These are phyloP conservation scores for Geotrichum citri-aurantii DNA, from an alignment of 1,139 yeast genomes.

Conservation along the genomic window DNA sequence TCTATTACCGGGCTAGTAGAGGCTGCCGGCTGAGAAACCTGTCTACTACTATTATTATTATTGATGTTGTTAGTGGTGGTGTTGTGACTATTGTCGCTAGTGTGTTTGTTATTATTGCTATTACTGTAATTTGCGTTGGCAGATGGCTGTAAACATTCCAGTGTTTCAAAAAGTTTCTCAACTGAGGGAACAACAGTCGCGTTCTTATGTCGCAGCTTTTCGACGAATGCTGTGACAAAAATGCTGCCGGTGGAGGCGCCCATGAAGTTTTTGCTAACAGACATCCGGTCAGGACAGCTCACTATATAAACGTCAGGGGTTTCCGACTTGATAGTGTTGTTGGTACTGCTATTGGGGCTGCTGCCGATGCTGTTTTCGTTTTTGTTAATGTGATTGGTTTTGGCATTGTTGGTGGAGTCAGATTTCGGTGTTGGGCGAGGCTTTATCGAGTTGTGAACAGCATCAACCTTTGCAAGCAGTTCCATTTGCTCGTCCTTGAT, in stretches of 20 bases:
- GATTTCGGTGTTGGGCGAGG: neutral
- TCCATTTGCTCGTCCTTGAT: constrained; percentile 57
- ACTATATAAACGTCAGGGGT: constrained; percentile 25
- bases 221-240: constrained; percentile 27
- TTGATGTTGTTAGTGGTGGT: neutral
- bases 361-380: neutral
- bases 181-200: constrained; percentile 24
- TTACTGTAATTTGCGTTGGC: neutral
- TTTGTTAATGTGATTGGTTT: neutral
- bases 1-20: constrained; percentile 7
- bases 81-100: neutral
- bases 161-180: constrained; percentile 18
- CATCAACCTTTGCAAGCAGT: constrained; percentile 32
- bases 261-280: constrained; percentile 29
- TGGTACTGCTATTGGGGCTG: neutral
- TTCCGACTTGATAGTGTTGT: neutral
- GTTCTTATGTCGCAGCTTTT: constrained; percentile 25
- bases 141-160: constrained; percentile 9
- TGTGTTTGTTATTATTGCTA: neutral
- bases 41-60: neutral
- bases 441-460: constrained; percentile 1
- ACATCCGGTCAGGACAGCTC: constrained; percentile 26
- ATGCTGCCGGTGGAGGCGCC: constrained; percentile 34
- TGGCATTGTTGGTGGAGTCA: neutral
- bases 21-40: neutral